A percentile compares a stretch with the other conserved stretches of the same genome.
Evolutionary conservation across 2,329 filamentous ascomycete species (phyloP).

Genomic region (Sarocladium kiliense): DNA sequence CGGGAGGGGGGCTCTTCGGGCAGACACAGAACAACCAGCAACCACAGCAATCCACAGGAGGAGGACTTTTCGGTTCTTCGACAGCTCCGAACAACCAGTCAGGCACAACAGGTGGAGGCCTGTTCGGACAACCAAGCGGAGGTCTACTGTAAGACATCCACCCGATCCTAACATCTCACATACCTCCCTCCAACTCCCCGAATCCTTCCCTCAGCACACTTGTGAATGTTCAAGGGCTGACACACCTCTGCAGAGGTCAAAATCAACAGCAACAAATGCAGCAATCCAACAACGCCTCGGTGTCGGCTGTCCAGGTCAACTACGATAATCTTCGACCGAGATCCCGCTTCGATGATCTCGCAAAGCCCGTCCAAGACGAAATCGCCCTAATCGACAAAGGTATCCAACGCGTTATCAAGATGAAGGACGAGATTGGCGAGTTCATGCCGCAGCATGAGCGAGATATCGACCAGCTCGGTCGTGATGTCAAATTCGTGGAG

Average conservation of each 20-base stretch:
- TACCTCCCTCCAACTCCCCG: background rate
- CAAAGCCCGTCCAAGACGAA: slow-evolving; percentile 72
- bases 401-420: slow-evolving; percentile 74
- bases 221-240: slow-evolving; percentile 14
- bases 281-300: slow-evolving; percentile 32
- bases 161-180: background rate
- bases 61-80: slow-evolving; percentile 13
- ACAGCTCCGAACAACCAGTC: slow-evolving; percentile 12
- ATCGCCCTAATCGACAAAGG: slow-evolving; percentile 74
- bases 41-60: slow-evolving; percentile 13
- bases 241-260: slow-evolving; percentile 19
- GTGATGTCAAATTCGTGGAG: slow-evolving; percentile 44
- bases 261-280: slow-evolving; percentile 17
- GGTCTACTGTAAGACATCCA: slow-evolving; percentile 26
- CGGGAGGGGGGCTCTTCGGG: slow-evolving; percentile 15
- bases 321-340: slow-evolving; percentile 74
- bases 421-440: slow-evolving; percentile 70
- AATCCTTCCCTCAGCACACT: background rate
- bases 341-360: slow-evolving; percentile 86
- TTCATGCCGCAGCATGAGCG: slow-evolving; percentile 54
- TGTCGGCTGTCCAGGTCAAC: slow-evolving; percentile 74
- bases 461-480: slow-evolving; percentile 40
- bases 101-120: slow-evolving; percentile 13
- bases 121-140: slow-evolving; percentile 27
- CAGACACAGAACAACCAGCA: slow-evolving; percentile 11